Evolutionary conservation across 768 basidiomycete species (phyloP), one percentile per base, ranked within the genome.

Genomic region (Kwoniella dendrophila): DNA sequence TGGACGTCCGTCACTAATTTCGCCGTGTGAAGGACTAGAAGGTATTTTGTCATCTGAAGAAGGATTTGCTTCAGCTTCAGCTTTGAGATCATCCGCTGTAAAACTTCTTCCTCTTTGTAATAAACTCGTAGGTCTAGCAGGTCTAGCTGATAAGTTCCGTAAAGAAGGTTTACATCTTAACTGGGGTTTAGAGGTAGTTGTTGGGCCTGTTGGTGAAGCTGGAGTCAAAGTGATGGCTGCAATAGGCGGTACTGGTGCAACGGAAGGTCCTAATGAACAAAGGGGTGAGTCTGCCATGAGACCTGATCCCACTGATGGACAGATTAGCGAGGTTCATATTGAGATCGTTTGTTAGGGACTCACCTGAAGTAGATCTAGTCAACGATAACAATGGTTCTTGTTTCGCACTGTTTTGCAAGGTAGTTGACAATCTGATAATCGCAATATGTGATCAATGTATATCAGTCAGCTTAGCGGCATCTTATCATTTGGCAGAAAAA

Each of bases 81-180:
- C 69, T 33, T 64, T 59, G 1, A 77, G 59, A 40, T 77, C 75
- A 29, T 59, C 61, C 6, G 75, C 75, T 3, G 75, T 77, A 57
- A 75, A 77, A 51, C 73, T 74, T 11, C 67, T 30, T 26, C 73
- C 73, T 47, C 75, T 59, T 54, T 77, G 75, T 1, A 77, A 63
- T 7, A 74, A 62, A 43, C 62, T 65, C 7, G 63, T 58, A 3
- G 74, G 70, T 45, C 68, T 34, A 7, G 47, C 6, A 11, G 66
- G 36, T 51, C 47, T 62, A 10, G 64, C 16, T 16, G 62, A 56
- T 40, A 48, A 33, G 14, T 55, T 38, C 18, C 69, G 58, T 49
- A 54, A 58, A 10, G 67, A 67, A 6, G 47, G 32, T 24, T 68
- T 63, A 14, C 63, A 59, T 4, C 67, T 38, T 8, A 56, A 38